Percentiles rank a stretch among this genome's conserved stretches.
Conservation (phyloP, 1,284 basidiomycete genomes). For the Sporisorium sorghi region DNA sequence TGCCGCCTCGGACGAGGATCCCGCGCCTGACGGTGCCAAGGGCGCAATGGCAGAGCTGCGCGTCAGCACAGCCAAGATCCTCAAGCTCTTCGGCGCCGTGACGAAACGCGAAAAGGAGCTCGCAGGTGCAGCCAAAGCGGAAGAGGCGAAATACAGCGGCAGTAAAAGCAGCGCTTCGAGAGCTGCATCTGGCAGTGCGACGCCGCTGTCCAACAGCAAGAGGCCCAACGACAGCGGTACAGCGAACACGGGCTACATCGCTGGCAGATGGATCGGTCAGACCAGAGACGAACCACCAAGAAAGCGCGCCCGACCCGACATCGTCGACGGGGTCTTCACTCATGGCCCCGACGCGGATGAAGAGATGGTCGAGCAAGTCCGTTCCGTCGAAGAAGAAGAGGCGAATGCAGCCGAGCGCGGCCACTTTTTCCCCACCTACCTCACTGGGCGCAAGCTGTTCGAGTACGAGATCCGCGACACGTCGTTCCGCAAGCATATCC, state of each 20-base stretch:
- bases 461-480: conserved; percentile 88
- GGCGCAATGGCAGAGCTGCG: conserved; percentile 51
- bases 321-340: conserved; percentile 23
- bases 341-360: not conserved
- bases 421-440: conserved; percentile 90
- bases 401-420: conserved; percentile 68
- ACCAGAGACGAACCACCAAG: conserved; percentile 11
- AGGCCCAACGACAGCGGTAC: conserved; percentile 9
- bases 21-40: conserved; percentile 52
- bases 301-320: conserved; percentile 39
- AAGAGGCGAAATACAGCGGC: conserved; percentile 22
- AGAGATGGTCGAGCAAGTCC: conserved; percentile 14
- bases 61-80: conserved; percentile 47
- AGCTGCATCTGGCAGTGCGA: conserved; percentile 4
- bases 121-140: conserved; percentile 40
- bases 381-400: conserved; percentile 8
- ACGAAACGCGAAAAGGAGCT: conserved; percentile 54
- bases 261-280: conserved; percentile 25
- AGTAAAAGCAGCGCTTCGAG: conserved; percentile 10
- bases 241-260: conserved; percentile 28
- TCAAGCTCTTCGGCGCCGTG: conserved; percentile 56
- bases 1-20: conserved; percentile 35
- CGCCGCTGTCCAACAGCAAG: conserved; percentile 28
- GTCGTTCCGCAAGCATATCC: conserved; percentile 88
- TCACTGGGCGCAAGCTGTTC: conserved; percentile 84